A percentile compares a stretch with the other conserved stretches of the same genome.
Evolutionary conservation across 345 rosid species (phyloP).

Genomic region (Citrus inodora): DNA sequence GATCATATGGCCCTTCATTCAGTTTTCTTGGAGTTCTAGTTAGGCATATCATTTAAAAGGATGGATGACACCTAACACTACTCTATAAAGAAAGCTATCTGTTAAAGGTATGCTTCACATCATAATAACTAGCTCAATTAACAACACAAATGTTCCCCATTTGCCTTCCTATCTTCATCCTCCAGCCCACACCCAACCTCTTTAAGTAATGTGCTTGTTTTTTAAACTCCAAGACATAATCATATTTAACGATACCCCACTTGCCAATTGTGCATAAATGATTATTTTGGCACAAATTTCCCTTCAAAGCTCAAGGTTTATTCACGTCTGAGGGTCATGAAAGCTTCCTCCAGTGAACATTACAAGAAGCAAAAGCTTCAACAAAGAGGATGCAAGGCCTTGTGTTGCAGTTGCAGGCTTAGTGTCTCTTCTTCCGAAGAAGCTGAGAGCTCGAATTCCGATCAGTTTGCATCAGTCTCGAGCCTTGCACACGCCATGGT

Average conservation of each 20-base stretch:
- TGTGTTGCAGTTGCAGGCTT: constrained; percentile 71
- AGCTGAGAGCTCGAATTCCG: constrained; percentile 37
- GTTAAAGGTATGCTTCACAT: constrained; percentile 30
- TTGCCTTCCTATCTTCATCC: constrained; percentile 31
- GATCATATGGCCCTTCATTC: background rate
- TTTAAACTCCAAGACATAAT: constrained; percentile 42
- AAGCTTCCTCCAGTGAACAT: constrained; percentile 20
- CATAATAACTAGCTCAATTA: constrained; percentile 34
- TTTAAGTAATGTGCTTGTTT: background rate
- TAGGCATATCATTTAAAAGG: background rate
- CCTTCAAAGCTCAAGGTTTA: constrained; percentile 14
- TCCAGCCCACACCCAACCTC: constrained; percentile 35
- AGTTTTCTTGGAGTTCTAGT: background rate
- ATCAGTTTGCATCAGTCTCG: constrained; percentile 49
- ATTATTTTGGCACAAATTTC: constrained; percentile 20
- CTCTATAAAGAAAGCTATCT: constrained; percentile 8
- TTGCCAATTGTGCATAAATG: constrained; percentile 33
- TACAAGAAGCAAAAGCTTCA: constrained; percentile 43
- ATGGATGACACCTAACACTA: constrained; percentile 31
- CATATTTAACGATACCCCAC: constrained; percentile 42
- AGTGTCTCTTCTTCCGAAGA: constrained; percentile 73
- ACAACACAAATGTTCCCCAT: constrained; percentile 36
- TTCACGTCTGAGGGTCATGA: constrained; percentile 22
- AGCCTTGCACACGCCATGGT: constrained; percentile 87
- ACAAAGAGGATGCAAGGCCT: constrained; percentile 49